phyloP scores from a whole-genome alignment of 2,329 filamentous ascomycete genomes.

The Botrytis deweyae region DNA sequence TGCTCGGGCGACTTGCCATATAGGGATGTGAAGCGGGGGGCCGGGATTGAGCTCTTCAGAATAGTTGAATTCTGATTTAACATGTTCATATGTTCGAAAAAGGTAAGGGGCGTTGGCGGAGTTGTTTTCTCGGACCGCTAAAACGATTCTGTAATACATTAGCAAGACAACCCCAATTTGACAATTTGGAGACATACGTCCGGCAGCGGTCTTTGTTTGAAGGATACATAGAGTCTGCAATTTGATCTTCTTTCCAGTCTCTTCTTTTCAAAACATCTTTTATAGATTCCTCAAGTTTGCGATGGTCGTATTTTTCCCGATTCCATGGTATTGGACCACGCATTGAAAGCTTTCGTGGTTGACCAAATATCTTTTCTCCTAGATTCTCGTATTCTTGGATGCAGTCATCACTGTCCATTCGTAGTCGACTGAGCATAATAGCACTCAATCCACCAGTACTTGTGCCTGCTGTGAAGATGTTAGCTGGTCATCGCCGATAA shows the following conservation, averaged over 20 bases:
- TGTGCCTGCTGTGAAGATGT: not conserved
- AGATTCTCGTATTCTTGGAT: conserved; percentile 15
- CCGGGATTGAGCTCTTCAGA: not conserved
- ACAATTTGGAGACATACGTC: not conserved
- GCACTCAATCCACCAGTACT: conserved; percentile 17
- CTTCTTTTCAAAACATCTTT: conserved; percentile 14
- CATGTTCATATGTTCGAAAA: conserved; percentile 6
- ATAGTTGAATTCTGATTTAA: not conserved
- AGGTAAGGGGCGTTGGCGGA: not conserved
- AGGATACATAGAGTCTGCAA: not conserved
- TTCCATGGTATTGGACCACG: conserved; percentile 10
- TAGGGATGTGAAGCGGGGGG: not conserved
- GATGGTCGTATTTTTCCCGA: conserved; percentile 13
- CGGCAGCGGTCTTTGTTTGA: not conserved
- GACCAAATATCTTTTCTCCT: conserved; percentile 10
- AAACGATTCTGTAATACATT: not conserved
- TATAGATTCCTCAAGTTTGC: conserved; percentile 14
- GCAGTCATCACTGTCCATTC: conserved; percentile 22
- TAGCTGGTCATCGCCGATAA: not conserved
- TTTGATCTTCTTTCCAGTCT: not conserved
- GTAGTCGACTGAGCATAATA: conserved; percentile 20
- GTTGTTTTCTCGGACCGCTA: not conserved
- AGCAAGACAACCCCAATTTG: not conserved
- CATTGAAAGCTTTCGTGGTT: not conserved
- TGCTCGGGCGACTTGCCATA: conserved; percentile 27